phyloP scores from a whole-genome alignment of 1,284 basidiomycete species.

The Rhodofomes roseus region DNA sequence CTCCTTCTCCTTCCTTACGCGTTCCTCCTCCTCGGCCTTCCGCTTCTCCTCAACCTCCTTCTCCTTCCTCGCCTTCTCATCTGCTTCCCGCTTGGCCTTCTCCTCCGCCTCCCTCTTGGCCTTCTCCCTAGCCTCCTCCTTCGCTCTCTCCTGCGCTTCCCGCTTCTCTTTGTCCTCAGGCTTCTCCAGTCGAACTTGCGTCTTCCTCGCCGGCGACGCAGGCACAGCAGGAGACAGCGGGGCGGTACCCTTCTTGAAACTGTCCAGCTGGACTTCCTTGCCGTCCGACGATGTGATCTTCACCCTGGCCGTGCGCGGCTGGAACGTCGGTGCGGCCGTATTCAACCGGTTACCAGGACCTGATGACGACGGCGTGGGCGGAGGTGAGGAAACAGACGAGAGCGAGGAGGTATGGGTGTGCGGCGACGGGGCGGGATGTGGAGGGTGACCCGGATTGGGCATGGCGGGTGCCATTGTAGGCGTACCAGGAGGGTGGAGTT shows the following conservation, averaged over 20 bases:
- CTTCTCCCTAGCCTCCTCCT: conserved; percentile 31
- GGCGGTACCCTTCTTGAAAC: conserved; percentile 33
- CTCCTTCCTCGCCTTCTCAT: conserved; percentile 21
- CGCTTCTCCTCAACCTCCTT: conserved; percentile 32
- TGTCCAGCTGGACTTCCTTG: conserved; percentile 43
- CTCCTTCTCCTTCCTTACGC: conserved; percentile 34
- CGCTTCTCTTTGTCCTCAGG: conserved; percentile 44
- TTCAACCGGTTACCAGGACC: conserved; percentile 44
- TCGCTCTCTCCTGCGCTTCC: conserved; percentile 26
- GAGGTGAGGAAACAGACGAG: conserved; percentile 54
- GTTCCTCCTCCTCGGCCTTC: conserved; percentile 34
- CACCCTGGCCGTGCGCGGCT: conserved; percentile 44
- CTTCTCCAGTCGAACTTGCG: conserved; percentile 39
- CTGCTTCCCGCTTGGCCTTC: conserved; percentile 18
- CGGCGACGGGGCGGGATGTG: conserved; percentile 47
- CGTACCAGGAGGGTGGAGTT: conserved; percentile 57
- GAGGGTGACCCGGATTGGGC: conserved; percentile 43
- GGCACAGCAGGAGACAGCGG: conserved; percentile 38
- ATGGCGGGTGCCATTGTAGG: conserved; percentile 59
- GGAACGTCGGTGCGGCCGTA: conserved; percentile 59
- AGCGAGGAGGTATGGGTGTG: conserved; percentile 47
- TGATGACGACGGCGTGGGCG: conserved; percentile 57
- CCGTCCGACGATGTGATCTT: conserved; percentile 57
- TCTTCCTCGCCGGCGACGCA: conserved; percentile 36
- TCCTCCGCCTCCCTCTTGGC: conserved; percentile 26